phyloP scores from a whole-genome alignment of 2,329 filamentous ascomycete species.

The Fusarium sp. region DNA sequence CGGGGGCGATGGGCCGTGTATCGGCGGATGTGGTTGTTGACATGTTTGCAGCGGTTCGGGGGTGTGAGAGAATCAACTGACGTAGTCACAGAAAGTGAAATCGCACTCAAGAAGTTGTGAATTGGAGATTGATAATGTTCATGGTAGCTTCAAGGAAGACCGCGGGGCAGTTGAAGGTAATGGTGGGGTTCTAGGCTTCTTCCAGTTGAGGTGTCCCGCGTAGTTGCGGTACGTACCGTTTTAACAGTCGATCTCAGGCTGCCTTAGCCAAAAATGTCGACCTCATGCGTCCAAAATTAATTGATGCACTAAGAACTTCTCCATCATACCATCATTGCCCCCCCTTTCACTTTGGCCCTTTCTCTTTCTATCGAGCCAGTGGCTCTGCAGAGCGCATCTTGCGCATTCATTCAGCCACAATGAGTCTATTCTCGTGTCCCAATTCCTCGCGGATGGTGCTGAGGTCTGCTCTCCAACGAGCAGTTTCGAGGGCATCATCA shows the following conservation, averaged over 20 bases:
- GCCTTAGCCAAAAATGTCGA: conserved; percentile 38
- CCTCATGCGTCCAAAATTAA: conserved; percentile 42
- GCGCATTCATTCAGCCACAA: conserved; percentile 39
- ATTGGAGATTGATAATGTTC: background rate
- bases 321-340: conserved; percentile 36
- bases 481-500: conserved; percentile 34
- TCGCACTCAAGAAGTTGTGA: background rate
- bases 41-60: conserved; percentile 55
- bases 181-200: conserved; percentile 41
- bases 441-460: conserved; percentile 48
- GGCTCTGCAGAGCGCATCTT: conserved; percentile 41
- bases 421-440: conserved; percentile 46
- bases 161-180: conserved; percentile 28
- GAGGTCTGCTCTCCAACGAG: conserved; percentile 44
- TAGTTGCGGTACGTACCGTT: conserved; percentile 34
- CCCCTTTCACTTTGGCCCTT: conserved; percentile 23
- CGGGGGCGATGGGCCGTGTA: conserved; percentile 68
- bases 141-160: conserved; percentile 6
- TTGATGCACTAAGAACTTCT: conserved; percentile 37
- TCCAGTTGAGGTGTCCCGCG: conserved; percentile 6
- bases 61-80: background rate
- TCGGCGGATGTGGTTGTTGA: conserved; percentile 67
- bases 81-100: background rate
- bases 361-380: conserved; percentile 33
- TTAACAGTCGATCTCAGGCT: conserved; percentile 8